Evolutionary conservation across 495 filamentous ascomycete species (phyloP).

Genomic region (Polyplosphaeria fusca): DNA sequence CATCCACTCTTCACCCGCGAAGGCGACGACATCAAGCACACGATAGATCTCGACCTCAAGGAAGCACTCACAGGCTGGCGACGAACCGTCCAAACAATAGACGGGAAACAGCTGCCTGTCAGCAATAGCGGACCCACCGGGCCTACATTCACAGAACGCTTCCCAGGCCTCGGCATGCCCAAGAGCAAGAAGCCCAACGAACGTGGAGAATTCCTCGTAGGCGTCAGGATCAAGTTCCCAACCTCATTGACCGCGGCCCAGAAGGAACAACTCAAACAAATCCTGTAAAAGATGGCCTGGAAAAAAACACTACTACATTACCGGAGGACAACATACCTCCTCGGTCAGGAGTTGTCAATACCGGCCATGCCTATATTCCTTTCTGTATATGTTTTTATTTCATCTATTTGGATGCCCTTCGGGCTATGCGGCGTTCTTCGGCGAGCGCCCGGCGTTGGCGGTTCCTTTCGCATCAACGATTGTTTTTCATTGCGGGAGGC

Average conservation of each 20-base stretch:
- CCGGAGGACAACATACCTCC: too few species aligned
- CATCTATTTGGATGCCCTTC: not conserved
- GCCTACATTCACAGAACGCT: constrained; percentile 75
- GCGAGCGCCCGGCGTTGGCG: not conserved
- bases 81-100: constrained; percentile 86
- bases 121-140: constrained; percentile 77
- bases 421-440: not conserved
- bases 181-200: constrained; percentile 80
- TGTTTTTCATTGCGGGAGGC: not conserved
- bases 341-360: not conserved
- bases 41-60: constrained; percentile 80
- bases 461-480: not conserved
- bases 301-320: too few species aligned
- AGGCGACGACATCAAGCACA: constrained; percentile 77
- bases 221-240: constrained; percentile 88
- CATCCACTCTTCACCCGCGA: constrained; percentile 79
- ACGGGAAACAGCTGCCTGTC: constrained; percentile 76
- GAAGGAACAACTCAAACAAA: constrained; percentile 73
- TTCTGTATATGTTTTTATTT: not conserved
- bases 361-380: not conserved
- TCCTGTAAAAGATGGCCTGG: constrained; percentile 59
- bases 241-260: constrained; percentile 66
- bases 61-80: constrained; percentile 96
- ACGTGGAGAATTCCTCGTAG: constrained; percentile 85
- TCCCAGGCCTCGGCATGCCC: constrained; percentile 84